These are phyloP conservation scores for Bryoerythrophyllum caledonicum DNA, from an alignment of 225 moss, liverwort and hornwort species.

Conservation along the genomic window DNA sequence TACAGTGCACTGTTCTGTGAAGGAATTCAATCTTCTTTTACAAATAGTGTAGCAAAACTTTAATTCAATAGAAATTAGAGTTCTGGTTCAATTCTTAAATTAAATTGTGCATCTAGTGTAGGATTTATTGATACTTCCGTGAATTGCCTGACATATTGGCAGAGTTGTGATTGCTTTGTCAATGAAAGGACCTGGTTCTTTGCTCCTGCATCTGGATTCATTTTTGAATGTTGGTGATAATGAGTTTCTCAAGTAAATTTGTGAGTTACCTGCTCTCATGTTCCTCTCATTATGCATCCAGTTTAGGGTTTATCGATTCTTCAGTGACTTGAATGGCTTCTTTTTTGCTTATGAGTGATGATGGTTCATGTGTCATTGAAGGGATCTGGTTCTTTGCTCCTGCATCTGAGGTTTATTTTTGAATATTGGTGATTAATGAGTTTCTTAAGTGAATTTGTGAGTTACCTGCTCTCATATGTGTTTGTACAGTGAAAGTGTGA, in stretches of 20 bases:
- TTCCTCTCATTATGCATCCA: neutral
- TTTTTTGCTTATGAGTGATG: neutral
- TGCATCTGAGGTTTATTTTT: neutral
- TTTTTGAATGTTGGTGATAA: too few species aligned
- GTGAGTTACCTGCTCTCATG: neutral
- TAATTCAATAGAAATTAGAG: too few species aligned
- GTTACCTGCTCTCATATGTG: neutral
- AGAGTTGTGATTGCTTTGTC: too few species aligned
- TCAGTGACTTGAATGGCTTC: neutral
- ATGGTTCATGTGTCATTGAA: neutral
- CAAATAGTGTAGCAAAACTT: too few species aligned
- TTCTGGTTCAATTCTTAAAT: too few species aligned
- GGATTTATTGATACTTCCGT: too few species aligned
- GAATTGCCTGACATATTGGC: too few species aligned
- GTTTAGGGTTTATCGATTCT: neutral
- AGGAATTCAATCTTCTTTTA: neutral
- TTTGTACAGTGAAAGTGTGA: too few species aligned
- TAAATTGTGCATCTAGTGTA: too few species aligned
- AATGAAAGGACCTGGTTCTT: neutral
- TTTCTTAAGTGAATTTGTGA: too few species aligned
- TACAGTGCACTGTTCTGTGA: neutral
- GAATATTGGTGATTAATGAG: too few species aligned
- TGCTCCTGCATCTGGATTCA: neutral
- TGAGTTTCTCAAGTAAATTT: too few species aligned
- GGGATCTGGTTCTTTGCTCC: neutral